Percentiles rank a stretch among this genome's conserved stretches.
Conservation (phyloP, 208 protist species). For the Acanthamoeba royreba region DNA sequence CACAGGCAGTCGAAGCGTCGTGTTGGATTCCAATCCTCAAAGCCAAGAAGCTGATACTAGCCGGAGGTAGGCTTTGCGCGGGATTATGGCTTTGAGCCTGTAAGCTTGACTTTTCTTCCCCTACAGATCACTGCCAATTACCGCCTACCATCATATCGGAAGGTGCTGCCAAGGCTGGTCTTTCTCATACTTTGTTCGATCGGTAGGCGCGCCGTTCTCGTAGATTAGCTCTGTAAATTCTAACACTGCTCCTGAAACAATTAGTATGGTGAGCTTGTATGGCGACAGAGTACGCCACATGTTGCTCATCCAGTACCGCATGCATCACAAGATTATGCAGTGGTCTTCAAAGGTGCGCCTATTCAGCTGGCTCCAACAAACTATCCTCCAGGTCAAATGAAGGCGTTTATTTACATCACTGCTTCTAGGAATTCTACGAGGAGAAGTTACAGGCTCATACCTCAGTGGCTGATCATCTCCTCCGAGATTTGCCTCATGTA, state of each 20-base stretch:
- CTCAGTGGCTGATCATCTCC: slow-evolving; percentile 46
- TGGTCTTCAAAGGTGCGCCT: slow-evolving; percentile 63
- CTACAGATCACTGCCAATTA: slow-evolving; percentile 68
- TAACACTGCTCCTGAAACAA: not conserved
- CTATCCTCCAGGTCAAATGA: no score
- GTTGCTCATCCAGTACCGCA: slow-evolving; percentile 67
- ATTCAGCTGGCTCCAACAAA: no score
- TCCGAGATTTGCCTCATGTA: slow-evolving; percentile 38
- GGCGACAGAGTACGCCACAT: slow-evolving; percentile 43
- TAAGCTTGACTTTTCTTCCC: no score
- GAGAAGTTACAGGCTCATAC: slow-evolving; percentile 42
- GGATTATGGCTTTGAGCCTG: no score
- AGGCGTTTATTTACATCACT: no score
- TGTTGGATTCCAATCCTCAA: slow-evolving; percentile 78
- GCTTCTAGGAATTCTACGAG: slow-evolving; percentile 54
- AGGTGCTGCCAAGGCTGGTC: slow-evolving; percentile 31
- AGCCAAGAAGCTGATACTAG: slow-evolving; percentile 62
- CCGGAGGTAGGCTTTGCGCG: no score
- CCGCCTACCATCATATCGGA: slow-evolving; percentile 66
- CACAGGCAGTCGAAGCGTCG: slow-evolving; percentile 75
- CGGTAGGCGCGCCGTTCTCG: not conserved
- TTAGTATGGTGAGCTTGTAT: slow-evolving; percentile 46
- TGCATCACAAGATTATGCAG: slow-evolving; percentile 69
- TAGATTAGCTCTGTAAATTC: no score
- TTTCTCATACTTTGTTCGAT: slow-evolving; percentile 65